These are phyloP conservation scores for Dentipellis fragilis DNA, from an alignment of 768 basidiomycete species.

Conservation along the genomic window DNA sequence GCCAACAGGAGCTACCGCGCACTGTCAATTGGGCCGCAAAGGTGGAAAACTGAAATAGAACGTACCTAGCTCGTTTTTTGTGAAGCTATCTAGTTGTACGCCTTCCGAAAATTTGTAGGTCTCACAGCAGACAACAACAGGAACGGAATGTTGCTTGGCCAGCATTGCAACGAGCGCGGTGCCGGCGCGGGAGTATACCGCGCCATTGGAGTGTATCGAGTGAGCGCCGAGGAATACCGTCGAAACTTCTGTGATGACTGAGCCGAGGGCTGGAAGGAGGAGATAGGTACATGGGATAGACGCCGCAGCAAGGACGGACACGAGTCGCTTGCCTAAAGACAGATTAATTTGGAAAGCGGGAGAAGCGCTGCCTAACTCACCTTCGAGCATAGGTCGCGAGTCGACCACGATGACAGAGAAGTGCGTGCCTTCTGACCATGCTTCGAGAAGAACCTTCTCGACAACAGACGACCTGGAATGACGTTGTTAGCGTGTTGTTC, in stretches of 20 bases:
- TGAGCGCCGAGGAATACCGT: constrained; percentile 89
- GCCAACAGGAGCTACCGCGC: constrained; percentile 19
- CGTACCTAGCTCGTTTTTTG: constrained; percentile 91
- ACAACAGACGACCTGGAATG: constrained; percentile 79
- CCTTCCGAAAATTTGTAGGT: constrained; percentile 97
- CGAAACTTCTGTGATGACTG: constrained; percentile 71
- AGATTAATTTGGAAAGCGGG: neutral
- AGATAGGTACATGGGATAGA: constrained; percentile 84
- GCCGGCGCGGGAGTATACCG: constrained; percentile 88
- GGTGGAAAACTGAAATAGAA: neutral
- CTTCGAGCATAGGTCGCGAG: constrained; percentile 91
- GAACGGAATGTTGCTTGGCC: constrained; percentile 79
- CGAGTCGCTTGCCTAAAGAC: constrained; percentile 61
- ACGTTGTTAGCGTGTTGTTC: neutral
- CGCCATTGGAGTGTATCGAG: constrained; percentile 89
- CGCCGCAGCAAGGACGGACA: constrained; percentile 57
- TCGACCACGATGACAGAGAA: constrained; percentile 93
- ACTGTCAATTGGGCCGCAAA: neutral
- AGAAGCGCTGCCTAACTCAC: constrained; percentile 23
- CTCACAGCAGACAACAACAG: constrained; percentile 95
- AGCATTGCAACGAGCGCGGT: constrained; percentile 97
- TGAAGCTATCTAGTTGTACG: constrained; percentile 88
- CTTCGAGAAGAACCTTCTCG: constrained; percentile 76
- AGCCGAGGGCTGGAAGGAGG: constrained; percentile 77
- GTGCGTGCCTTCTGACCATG: constrained; percentile 59